Evolutionary conservation across 1,284 basidiomycete species (phyloP), one percentile per base, ranked within the genome.

Genomic region (Ustilago xerochloae): DNA sequence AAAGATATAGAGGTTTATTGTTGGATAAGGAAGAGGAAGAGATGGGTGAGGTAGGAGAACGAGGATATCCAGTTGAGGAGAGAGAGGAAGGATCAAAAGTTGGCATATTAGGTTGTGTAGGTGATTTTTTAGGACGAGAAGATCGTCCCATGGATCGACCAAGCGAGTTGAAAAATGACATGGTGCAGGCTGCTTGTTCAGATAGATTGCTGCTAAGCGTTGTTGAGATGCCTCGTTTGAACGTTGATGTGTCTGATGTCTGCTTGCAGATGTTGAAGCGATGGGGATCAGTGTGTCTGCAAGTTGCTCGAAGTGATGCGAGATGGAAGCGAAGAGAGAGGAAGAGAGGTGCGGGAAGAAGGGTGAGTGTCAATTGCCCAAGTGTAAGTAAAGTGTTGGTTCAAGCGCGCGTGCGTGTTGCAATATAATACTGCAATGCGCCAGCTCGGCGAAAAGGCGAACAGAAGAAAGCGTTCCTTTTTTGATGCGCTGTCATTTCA

Each of bases 1-100:
- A 84, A n/a, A 84, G 71, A 65, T 82, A 84, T 50, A 84, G 71
- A 16, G 82, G 78, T 49, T 81, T 84, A 28, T 63, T 70, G 52
- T 57, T 69, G 9, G 60, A 54, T 3, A 36, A n/a, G 15, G 52
- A 35, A 7, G 66, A 62, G 9, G 59, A 59, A 7, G 59, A 45
- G 16, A 60, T 53, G n/a, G 66, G 66, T 1, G 67, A 67, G 20
- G 52, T 53, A 18, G 66, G 61, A 1, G 52, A 63, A 46, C 67
- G 56, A 2, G 63, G 65, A 45, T 67, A 67, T 7, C 30, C 32
- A 13, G 59, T 20, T n/a, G 49, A 50, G 30, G 38, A 22, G 4
- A 63, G 22, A 1, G 50, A 60, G 22, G 52, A 51, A 1, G 65
- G 67, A 26, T 78, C 78, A 53, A 78, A 78, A 2, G 65, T 66